Conservation (phyloP, 1,284 basidiomycete species). For the Trametes polyzona region DNA sequence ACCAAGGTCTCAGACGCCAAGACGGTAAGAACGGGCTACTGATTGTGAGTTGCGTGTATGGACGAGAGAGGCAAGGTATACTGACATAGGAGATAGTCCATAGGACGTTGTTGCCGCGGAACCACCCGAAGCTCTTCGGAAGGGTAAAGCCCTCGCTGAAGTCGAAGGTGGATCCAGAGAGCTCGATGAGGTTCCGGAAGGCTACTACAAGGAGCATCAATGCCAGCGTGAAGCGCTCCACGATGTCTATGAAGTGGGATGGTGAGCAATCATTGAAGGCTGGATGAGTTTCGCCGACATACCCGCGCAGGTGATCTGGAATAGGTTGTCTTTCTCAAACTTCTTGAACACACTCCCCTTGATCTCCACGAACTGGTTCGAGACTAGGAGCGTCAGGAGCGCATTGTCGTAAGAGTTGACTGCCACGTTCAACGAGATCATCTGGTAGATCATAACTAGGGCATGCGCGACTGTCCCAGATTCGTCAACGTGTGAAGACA, state of each 20-base stretch:
- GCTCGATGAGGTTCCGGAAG: slow-evolving; percentile 93
- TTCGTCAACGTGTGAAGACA: background rate
- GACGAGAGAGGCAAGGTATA: background rate
- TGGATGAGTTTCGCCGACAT: slow-evolving; percentile 21
- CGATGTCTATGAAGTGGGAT: slow-evolving; percentile 73
- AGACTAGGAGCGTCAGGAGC: slow-evolving; percentile 91
- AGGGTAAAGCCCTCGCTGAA: slow-evolving; percentile 71
- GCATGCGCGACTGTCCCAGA: slow-evolving; percentile 77
- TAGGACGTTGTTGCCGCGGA: slow-evolving; percentile 75
- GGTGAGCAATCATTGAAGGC: background rate
- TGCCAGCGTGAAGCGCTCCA: slow-evolving; percentile 93
- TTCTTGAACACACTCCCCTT: slow-evolving; percentile 99
- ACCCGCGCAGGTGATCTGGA: slow-evolving; percentile 98
- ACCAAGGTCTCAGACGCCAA: slow-evolving; percentile 93
- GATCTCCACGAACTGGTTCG: slow-evolving; percentile 99
- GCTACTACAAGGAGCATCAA: slow-evolving; percentile 94
- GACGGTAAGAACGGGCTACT: slow-evolving; percentile 89
- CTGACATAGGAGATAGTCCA: slow-evolving; percentile 90
- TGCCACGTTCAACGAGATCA: slow-evolving; percentile 95
- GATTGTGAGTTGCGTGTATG: background rate
- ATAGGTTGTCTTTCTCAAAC: slow-evolving; percentile 99
- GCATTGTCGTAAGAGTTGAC: slow-evolving; percentile 99
- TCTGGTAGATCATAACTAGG: slow-evolving; percentile 96
- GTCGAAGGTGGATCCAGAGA: slow-evolving; percentile 88
- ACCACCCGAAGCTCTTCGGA: slow-evolving; percentile 87